phyloP scores from a whole-genome alignment of 2,329 filamentous ascomycete species.

The Neonectria coccinea region DNA sequence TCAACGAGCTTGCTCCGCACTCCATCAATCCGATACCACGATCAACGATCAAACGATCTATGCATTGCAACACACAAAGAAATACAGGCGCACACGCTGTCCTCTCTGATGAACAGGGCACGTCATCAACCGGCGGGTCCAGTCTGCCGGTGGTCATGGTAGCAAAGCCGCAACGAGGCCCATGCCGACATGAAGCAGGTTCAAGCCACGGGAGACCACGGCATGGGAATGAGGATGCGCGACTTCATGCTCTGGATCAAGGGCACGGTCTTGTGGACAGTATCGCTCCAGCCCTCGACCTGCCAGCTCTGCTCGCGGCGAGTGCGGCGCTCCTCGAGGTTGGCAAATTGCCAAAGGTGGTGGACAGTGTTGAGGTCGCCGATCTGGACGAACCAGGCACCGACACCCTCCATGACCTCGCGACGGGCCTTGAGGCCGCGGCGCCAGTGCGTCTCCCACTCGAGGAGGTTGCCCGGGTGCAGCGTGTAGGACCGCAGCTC shows the following conservation, averaged over 20 bases:
- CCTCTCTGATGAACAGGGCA: slow-evolving; percentile 4
- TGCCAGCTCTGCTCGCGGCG: slow-evolving; percentile 95
- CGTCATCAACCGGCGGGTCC: neutral
- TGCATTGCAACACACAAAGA: slow-evolving; percentile 27
- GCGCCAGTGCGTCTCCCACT: slow-evolving; percentile 99
- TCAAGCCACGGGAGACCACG: slow-evolving; percentile 93
- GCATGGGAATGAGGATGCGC: slow-evolving; percentile 91
- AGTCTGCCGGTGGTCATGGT: slow-evolving; percentile 3
- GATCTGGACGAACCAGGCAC: slow-evolving; percentile 99
- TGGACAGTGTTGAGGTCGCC: slow-evolving; percentile 98
- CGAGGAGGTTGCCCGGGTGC: slow-evolving; percentile 92
- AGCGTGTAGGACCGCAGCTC: slow-evolving; percentile 97
- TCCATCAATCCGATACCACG: slow-evolving; percentile 29
- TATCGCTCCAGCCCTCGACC: slow-evolving; percentile 95
- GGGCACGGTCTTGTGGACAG: slow-evolving; percentile 97
- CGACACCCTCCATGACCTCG: slow-evolving; percentile 98
- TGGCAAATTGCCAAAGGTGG: slow-evolving; percentile 98
- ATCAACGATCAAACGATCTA: slow-evolving; percentile 33
- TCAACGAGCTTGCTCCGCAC: slow-evolving; percentile 39
- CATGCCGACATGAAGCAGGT: neutral
- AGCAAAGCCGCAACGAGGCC: neutral
- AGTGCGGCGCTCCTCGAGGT: slow-evolving; percentile 91
- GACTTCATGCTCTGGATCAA: slow-evolving; percentile 98
- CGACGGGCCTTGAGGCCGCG: slow-evolving; percentile 89
- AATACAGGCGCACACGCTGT: neutral